Base-by-base conservation (phyloP, 495 filamentous ascomycete species). In the Hypoxylon fragiforme region DNA sequence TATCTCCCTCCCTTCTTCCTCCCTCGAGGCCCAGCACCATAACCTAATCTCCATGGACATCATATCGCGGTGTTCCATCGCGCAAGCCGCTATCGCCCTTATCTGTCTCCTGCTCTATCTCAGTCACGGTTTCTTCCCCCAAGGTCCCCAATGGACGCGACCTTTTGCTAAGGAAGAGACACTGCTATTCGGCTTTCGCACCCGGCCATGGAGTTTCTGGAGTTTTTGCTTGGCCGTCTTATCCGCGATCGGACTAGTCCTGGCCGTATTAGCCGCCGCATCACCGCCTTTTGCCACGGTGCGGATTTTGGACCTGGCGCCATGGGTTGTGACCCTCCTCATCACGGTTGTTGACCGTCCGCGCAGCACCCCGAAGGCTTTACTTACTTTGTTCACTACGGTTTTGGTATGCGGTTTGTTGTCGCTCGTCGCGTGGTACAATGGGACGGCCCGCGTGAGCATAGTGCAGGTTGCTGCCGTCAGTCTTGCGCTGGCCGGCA, bases 281-380 rank as follows among this genome's bases (percentile, higher is more conserved):
- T 49, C 54, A 48, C 50, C 52, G 38, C 57, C 53, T 9, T 36
- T 55, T 54, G 45, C 50, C 26, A 41, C 38, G 21, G 8, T 35
- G 19, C 49, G 48, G 31, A 50, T 66, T 8, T 48, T 62, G 1
- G 63, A 68, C 26, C 21, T 63, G 18, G 38, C n/a, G 22, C 49
- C 57, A 79, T 75, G 70, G 84, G 71, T 66, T 16, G 54, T 72
- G 22, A 65, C 70, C 36, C 48, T 74, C 4, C 45, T 80, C 12
- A 58, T 85, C 12, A 67, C 81, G 24, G 61, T 71, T 2, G 50
- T 77, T 15, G 72, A 76, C 45, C 76, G 79, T 7, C 83, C 83
- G 19, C 76, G 68, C 13, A 69, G 63, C 21, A 69, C 70, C 3
- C 73, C 82, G 18, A 65, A 68, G 15, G 52, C 71, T 4, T 65